Conservation (phyloP, 106 monocot genomes). For the Posidonia australis region DNA sequence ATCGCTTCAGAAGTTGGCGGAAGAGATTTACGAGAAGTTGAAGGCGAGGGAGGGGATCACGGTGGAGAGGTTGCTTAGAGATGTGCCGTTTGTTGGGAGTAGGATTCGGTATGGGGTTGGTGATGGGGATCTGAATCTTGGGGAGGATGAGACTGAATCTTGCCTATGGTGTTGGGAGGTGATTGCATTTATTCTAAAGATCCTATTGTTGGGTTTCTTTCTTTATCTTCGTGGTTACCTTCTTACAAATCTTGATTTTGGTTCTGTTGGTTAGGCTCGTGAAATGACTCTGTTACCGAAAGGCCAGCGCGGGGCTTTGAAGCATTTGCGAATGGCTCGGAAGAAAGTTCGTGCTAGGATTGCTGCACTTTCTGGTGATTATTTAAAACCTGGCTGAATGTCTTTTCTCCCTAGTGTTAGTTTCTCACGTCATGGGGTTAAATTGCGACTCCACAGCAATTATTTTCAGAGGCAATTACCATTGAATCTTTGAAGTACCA, state of each 20-base stretch:
- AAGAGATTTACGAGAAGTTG: conserved; percentile 53
- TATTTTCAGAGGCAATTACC: too few species aligned
- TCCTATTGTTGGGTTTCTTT: not conserved
- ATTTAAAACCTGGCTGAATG: not conserved
- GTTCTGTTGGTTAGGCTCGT: conserved; percentile 34
- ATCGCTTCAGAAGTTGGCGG: conserved; percentile 58
- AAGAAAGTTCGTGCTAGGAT: conserved; percentile 20
- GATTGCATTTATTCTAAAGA: not conserved
- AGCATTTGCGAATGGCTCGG: conserved; percentile 8
- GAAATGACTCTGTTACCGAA: conserved; percentile 58
- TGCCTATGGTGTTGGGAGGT: conserved; percentile 99
- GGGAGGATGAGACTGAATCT: conserved; percentile 65
- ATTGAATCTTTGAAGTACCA: too few species aligned
- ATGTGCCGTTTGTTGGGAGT: conserved; percentile 59
- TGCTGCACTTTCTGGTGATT: conserved; percentile 21
- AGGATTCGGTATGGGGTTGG: conserved; percentile 67
- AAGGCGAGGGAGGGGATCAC: conserved; percentile 44
- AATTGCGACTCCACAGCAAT: too few species aligned
- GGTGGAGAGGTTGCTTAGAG: conserved; percentile 40
- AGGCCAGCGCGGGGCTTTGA: conserved; percentile 15
- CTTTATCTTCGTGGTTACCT: not conserved
- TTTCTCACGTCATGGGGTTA: too few species aligned
- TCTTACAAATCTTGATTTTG: not conserved
- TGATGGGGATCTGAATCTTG: conserved; percentile 54
- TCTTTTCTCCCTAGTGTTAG: too few species aligned